A percentile compares a stretch with the other conserved stretches of the same genome.
phyloP scores from a whole-genome alignment of 164 flowering plant genomes.

The Buxus sempervirens region DNA sequence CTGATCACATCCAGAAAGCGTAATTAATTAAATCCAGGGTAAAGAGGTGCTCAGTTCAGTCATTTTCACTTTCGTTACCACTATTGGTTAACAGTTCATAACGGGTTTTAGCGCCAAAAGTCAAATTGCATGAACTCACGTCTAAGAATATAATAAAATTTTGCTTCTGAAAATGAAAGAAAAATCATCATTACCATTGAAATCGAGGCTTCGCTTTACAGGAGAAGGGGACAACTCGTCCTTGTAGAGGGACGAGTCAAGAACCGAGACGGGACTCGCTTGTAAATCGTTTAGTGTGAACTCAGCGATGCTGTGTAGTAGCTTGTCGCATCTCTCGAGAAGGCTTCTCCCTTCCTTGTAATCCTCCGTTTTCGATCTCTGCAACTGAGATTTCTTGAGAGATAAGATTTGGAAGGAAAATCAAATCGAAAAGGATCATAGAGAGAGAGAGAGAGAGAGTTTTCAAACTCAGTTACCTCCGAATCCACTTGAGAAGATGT shows the following conservation, averaged over 20 bases:
- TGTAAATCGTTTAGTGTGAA: constrained; percentile 57
- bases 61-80: no score
- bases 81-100: no score
- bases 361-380: constrained; percentile 57
- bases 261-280: constrained; percentile 95
- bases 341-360: constrained; percentile 61
- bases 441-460: background rate
- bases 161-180: background rate
- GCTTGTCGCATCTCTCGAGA: constrained; percentile 77
- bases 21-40: no score
- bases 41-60: no score
- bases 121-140: background rate
- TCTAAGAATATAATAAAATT: background rate
- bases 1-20: constrained; percentile 22
- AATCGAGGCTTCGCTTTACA: constrained; percentile 63
- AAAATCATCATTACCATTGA: constrained; percentile 42
- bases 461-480: constrained; percentile 41
- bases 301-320: constrained; percentile 86
- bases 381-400: constrained; percentile 3
- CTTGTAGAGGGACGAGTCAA: constrained; percentile 77
- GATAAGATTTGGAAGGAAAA: background rate
- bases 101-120: background rate
- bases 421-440: background rate
- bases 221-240: constrained; percentile 85
- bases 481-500: constrained; percentile 45